These are phyloP conservation scores for Mycothermus thermophilus DNA, from an alignment of 495 filamentous ascomycete species.

Conservation along the genomic window DNA sequence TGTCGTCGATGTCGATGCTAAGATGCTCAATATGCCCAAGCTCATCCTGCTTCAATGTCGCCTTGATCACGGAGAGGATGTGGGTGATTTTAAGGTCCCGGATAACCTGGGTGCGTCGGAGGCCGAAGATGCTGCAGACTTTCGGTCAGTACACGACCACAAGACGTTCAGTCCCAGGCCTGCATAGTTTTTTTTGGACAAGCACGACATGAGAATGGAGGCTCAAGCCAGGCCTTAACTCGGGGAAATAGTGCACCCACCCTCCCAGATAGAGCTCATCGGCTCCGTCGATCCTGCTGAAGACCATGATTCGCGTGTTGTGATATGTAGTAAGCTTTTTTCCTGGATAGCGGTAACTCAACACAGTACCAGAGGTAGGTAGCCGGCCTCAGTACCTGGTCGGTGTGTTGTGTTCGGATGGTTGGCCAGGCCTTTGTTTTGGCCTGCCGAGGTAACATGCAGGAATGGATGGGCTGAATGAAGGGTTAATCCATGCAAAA, in stretches of 20 bases:
- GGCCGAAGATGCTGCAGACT: slow-evolving; percentile 52
- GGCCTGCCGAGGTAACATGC: no score
- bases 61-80: slow-evolving; percentile 63
- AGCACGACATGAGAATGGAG: background rate
- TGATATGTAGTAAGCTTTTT: background rate
- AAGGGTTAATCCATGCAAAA: no score
- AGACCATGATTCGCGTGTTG: slow-evolving; percentile 12
- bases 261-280: slow-evolving; percentile 72
- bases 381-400: no score
- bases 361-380: no score
- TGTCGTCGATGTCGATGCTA: slow-evolving; percentile 74
- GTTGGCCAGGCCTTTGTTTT: no score
- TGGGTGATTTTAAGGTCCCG: slow-evolving; percentile 69
- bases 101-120: slow-evolving; percentile 54
- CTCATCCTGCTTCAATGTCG: slow-evolving; percentile 22
- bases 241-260: no score
- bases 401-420: no score
- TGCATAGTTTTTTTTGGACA: background rate
- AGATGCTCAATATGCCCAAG: slow-evolving; percentile 50
- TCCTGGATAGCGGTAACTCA: background rate
- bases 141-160: slow-evolving; percentile 21
- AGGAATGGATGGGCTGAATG: no score
- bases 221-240: background rate
- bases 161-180: no score
- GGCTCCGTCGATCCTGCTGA: slow-evolving; percentile 46